These are phyloP conservation scores for Eimeria brunetti DNA, from an alignment of 169 alveolate genomes.

Conservation along the genomic window DNA sequence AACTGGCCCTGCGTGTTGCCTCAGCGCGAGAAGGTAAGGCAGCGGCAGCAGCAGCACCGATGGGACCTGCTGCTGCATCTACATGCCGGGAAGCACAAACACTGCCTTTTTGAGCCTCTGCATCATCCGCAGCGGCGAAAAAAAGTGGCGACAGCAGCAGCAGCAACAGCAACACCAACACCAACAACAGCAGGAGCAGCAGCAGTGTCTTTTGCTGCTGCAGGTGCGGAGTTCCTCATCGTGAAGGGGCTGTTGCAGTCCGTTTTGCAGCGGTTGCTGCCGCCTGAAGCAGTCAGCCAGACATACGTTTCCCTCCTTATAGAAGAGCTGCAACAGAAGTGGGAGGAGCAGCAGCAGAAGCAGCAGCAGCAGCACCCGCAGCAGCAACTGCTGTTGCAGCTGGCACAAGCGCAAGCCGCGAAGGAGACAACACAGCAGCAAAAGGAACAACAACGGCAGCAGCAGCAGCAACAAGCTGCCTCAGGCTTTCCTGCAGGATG, in stretches of 20 bases:
- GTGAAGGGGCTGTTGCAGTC: slow-evolving; percentile 29
- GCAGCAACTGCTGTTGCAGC: slow-evolving; percentile 23
- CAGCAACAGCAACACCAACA: slow-evolving; percentile 88
- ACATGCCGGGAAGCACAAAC: slow-evolving; percentile 91
- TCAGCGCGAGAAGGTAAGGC: slow-evolving; percentile 1
- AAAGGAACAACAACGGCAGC: neutral
- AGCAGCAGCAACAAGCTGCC: neutral
- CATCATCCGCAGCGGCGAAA: slow-evolving; percentile 88
- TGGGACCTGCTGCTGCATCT: slow-evolving; percentile 92
- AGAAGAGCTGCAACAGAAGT: slow-evolving; percentile 13
- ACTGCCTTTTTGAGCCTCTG: slow-evolving; percentile 87
- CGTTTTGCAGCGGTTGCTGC: slow-evolving; percentile 46
- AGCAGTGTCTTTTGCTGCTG: slow-evolving; percentile 75
- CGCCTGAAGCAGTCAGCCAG: slow-evolving; percentile 95
- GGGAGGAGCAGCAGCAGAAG: slow-evolving; percentile 38
- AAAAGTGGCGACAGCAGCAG: slow-evolving; percentile 89
- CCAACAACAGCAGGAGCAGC: slow-evolving; percentile 87
- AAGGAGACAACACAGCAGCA: neutral
- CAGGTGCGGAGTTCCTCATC: slow-evolving; percentile 8
- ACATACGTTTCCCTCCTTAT: slow-evolving; percentile 82
- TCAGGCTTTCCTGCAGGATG: neutral
- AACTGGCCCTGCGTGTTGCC: slow-evolving; percentile 6
- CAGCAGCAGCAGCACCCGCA: no score
- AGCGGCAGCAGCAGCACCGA: slow-evolving; percentile 90
- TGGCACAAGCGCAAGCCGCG: slow-evolving; percentile 5